Evolutionary conservation across 2,329 filamentous ascomycete genomes (phyloP).

Genomic region (Claviceps lovelessii): DNA sequence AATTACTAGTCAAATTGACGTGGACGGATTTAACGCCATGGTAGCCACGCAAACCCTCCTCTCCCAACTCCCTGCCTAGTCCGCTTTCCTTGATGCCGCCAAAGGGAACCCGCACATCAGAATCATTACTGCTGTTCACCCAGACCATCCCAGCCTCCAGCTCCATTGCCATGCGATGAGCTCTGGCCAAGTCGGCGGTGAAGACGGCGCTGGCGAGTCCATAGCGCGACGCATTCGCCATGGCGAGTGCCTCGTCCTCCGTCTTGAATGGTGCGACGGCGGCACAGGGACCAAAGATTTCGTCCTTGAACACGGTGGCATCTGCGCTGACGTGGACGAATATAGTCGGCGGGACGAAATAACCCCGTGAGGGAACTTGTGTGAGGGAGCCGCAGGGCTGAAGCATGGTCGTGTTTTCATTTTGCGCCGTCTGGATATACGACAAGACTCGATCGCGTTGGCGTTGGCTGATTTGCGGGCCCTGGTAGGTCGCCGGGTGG

Average conservation of each 20-base stretch:
- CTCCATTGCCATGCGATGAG: constrained; percentile 28
- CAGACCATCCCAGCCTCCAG: constrained; percentile 39
- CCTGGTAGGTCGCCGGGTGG: constrained; percentile 48
- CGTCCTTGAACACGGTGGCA: constrained; percentile 15
- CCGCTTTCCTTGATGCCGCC: constrained; percentile 21
- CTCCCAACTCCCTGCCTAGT: constrained; percentile 17
- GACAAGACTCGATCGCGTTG: constrained; percentile 51
- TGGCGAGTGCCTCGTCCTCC: constrained; percentile 16
- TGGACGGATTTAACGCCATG: constrained; percentile 18
- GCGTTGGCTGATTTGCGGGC: constrained; percentile 49
- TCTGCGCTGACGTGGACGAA: constrained; percentile 12
- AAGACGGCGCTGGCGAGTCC: constrained; percentile 42
- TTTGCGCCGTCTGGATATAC: constrained; percentile 51
- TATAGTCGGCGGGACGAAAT: constrained; percentile 16
- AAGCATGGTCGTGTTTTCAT: constrained; percentile 42
- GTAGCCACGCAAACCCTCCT: constrained; percentile 16
- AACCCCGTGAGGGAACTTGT: constrained; percentile 11
- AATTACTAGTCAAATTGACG: constrained; percentile 12
- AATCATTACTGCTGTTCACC: constrained; percentile 23
- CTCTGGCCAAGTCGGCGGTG: constrained; percentile 32
- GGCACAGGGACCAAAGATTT: constrained; percentile 19
- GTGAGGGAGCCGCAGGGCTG: constrained; percentile 2
- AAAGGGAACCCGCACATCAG: constrained; percentile 18
- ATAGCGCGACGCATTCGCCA: constrained; percentile 31
- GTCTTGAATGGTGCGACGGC: constrained; percentile 13